Percentiles rank a stretch among this genome's conserved stretches.
Evolutionary conservation across 306 rosid species (phyloP).

Genomic region (Pueraria montana): DNA sequence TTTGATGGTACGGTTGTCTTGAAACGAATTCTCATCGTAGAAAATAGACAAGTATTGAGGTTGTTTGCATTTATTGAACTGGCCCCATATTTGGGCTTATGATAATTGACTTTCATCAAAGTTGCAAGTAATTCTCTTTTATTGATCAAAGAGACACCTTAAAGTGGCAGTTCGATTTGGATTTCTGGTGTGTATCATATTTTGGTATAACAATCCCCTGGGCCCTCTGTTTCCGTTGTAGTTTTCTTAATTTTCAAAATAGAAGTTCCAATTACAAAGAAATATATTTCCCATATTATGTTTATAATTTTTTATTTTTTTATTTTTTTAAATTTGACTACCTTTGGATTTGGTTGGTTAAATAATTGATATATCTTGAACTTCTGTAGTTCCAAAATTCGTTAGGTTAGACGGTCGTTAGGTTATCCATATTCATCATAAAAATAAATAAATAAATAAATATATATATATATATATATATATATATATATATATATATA

Average conservation of each 20-base stretch:
- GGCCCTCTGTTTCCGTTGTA: conserved; percentile 44
- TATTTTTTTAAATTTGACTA: neutral
- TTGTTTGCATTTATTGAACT: conserved; percentile 56
- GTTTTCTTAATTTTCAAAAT: conserved; percentile 34
- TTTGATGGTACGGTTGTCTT: conserved; percentile 36
- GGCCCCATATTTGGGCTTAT: conserved; percentile 54
- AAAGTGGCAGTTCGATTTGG: conserved; percentile 55
- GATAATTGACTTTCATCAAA: conserved; percentile 54
- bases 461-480: too few relatives aligned
- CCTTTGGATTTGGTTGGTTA: conserved; percentile 5
- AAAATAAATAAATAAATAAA: neutral
- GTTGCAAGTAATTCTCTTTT: conserved; percentile 50
- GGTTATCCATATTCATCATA: neutral
- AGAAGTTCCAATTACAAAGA: conserved; percentile 11
- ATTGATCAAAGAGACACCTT: conserved; percentile 48
- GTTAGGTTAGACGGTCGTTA: conserved; percentile 18
- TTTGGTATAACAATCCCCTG: conserved; percentile 46
- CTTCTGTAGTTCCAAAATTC: conserved; percentile 5
- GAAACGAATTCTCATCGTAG: conserved; percentile 42
- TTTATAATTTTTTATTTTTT: neutral
- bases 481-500: too few relatives aligned
- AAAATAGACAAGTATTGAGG: conserved; percentile 56
- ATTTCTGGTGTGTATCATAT: conserved; percentile 49
- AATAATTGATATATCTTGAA: conserved; percentile 5
- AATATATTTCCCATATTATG: neutral